Evolutionary conservation across 495 filamentous ascomycete genomes (phyloP).

Genomic region (Cercophora samala): DNA sequence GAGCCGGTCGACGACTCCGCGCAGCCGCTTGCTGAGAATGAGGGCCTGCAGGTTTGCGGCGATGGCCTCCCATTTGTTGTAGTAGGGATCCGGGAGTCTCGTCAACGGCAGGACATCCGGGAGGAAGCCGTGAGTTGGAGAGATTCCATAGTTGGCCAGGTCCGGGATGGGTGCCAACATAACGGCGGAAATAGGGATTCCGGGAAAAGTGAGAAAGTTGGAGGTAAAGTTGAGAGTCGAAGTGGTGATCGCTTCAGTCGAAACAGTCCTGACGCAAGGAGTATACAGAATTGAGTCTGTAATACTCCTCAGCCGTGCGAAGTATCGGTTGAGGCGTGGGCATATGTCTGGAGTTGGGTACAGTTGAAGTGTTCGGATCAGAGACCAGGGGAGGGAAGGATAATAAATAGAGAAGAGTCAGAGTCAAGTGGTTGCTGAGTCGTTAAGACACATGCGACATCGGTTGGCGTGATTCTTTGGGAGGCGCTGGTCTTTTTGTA

Average conservation of each 20-base stretch:
- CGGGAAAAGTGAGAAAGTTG: slow-evolving; percentile 6
- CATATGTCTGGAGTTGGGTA: slow-evolving; percentile 26
- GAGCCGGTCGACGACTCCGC: slow-evolving; percentile 69
- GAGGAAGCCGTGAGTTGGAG: slow-evolving; percentile 82
- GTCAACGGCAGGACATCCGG: slow-evolving; percentile 76
- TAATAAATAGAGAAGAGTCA: not conserved
- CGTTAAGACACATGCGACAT: slow-evolving; percentile 1
- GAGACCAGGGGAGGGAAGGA: not conserved
- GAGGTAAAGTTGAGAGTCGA: slow-evolving; percentile 15
- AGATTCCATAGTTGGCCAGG: slow-evolving; percentile 82
- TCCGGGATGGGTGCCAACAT: slow-evolving; percentile 86
- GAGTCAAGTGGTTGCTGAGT: slow-evolving; percentile 9
- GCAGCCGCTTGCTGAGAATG: slow-evolving; percentile 75
- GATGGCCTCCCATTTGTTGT: slow-evolving; percentile 86
- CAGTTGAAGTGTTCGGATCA: not conserved
- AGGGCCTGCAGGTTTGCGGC: slow-evolving; percentile 81
- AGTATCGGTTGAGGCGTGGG: slow-evolving; percentile 27
- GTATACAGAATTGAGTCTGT: slow-evolving; percentile 55
- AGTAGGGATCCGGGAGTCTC: slow-evolving; percentile 80
- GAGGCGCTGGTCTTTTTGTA: slow-evolving; percentile 21
- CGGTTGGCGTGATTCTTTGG: not conserved
- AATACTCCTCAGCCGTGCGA: slow-evolving; percentile 62
- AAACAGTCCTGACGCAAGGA: slow-evolving; percentile 59
- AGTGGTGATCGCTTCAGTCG: slow-evolving; percentile 14
- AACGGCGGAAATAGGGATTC: slow-evolving; percentile 18